phyloP scores from a whole-genome alignment of 169 alveolate genomes.

The Plasmodium cynomolgi region DNA sequence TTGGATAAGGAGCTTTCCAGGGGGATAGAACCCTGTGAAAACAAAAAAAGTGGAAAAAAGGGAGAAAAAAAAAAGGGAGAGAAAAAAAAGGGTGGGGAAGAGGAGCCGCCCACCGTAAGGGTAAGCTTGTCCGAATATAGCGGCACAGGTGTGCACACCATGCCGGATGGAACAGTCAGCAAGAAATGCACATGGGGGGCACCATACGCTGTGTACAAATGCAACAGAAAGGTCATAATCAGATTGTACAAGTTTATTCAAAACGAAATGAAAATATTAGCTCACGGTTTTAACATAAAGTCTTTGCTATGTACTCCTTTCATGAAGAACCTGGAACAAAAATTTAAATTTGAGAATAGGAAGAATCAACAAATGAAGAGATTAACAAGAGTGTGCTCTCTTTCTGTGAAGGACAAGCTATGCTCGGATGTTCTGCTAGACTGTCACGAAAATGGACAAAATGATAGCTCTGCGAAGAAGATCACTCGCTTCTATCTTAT shows the following conservation, averaged over 20 bases:
- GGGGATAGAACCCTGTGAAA: background rate
- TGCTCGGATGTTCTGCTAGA: background rate
- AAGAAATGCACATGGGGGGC: slow-evolving; percentile 53
- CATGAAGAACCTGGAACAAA: slow-evolving; percentile 4
- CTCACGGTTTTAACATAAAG: background rate
- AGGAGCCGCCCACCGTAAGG: background rate
- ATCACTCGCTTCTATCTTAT: background rate
- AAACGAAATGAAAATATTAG: slow-evolving; percentile 8
- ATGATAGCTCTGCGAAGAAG: background rate
- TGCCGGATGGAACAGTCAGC: slow-evolving; percentile 35
- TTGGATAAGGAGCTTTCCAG: background rate
- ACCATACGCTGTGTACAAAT: slow-evolving; percentile 27
- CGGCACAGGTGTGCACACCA: slow-evolving; percentile 28
- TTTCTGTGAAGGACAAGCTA: background rate
- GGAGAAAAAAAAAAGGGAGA: background rate
- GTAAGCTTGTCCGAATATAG: slow-evolving; percentile 15
- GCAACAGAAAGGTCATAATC: background rate
- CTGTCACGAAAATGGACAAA: background rate
- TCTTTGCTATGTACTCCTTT: slow-evolving; percentile 5
- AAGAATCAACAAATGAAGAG: background rate
- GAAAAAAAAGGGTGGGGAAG: no score
- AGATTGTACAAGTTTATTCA: slow-evolving; percentile 8
- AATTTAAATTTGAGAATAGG: background rate
- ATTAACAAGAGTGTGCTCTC: background rate
- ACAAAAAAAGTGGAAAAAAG: background rate